Conservation (phyloP, 169 alveolate species). For the Condylostoma magnum region DNA sequence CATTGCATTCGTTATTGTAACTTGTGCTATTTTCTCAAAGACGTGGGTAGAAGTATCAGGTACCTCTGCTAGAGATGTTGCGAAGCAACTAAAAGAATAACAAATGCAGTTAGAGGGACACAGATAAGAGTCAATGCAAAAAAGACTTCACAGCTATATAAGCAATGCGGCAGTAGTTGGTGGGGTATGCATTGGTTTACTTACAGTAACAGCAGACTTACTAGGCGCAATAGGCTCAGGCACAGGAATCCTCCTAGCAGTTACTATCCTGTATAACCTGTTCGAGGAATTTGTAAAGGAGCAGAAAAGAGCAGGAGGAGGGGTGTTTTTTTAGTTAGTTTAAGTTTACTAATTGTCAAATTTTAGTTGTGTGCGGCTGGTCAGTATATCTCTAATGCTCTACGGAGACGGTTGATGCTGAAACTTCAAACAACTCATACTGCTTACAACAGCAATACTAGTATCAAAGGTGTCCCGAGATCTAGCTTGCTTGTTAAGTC, state of each 20-base stretch:
- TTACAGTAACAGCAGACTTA: constrained; percentile 98
- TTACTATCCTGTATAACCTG: constrained; percentile 98
- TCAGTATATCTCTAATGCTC: too few species aligned
- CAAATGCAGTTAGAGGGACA: constrained; percentile 92
- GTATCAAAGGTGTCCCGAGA: too few species aligned
- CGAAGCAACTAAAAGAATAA: constrained; percentile 99
- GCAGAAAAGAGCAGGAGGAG: constrained; percentile 46
- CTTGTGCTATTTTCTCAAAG: constrained; percentile 99
- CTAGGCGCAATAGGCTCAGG: constrained; percentile 99
- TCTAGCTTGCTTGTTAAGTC: too few species aligned
- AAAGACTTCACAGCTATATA: constrained; percentile 90
- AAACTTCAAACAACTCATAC: too few species aligned
- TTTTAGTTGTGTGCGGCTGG: too few species aligned
- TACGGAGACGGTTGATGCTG: too few species aligned
- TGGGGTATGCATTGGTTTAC: constrained; percentile 99
- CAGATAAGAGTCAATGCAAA: constrained; percentile 86
- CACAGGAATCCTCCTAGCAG: constrained; percentile 97
- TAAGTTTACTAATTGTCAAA: too few species aligned
- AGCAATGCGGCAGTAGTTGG: constrained; percentile 99
- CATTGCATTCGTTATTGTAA: constrained; percentile 94
- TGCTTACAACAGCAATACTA: too few species aligned
- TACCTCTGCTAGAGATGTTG: constrained; percentile 97
- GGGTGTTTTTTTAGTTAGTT: constrained; percentile 14
- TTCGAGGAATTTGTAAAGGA: constrained; percentile 97
- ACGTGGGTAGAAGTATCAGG: constrained; percentile 99